Evolutionary conservation across 2,329 filamentous ascomycete species (phyloP), one percentile per base, ranked within the genome.

Genomic region (Claviceps spartinae): DNA sequence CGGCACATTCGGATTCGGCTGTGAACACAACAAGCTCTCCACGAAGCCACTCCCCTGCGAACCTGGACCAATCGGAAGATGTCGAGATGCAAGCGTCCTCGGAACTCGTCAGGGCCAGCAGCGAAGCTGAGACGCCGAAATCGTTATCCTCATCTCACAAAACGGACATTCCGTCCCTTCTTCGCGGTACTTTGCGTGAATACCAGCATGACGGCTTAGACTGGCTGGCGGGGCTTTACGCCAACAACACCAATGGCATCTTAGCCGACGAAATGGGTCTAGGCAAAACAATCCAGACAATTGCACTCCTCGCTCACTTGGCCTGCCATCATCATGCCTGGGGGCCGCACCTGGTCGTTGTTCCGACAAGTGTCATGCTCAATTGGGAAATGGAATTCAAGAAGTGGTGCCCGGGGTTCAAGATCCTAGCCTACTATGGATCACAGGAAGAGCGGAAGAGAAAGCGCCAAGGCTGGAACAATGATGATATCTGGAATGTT

Each of bases 381-480:
- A 98, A 98, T 64, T 98, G 93, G 93, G 94, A 98, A 67, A 97
- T 97, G 86, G 93, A 98, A 68, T 98, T 98, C 76, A 97, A 97
- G 64, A 98, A 98, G 66, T 98, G 91, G 81, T 88, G 90, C 53
- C 93, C 94, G 3, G 91, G 93, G 0, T 98, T 98, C 75, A 97
- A 96, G 65, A 95, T 98, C 52, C 75, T 98, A 54, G 93, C 90
- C 0, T 98, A 98, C 70, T 98, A 97, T 64, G 93, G 94, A 44
- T 88, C 85, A 43, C 86, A 90, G 60, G 89, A 96, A 58, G 93
- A 98, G 68, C 84, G 93, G 46, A 90, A 88, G 65, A 77, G 84
- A 58, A 97, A 97, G 67, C 85, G 94, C 30, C 82, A 85, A 62
- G 91, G 93, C 2, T 98, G 93, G 93, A 88, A 85, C 60, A 88